A percentile compares a stretch with the other conserved stretches of the same genome.
Conservation (phyloP, 1,284 basidiomycete species). For the Stygiomarasmius scandens region DNA sequence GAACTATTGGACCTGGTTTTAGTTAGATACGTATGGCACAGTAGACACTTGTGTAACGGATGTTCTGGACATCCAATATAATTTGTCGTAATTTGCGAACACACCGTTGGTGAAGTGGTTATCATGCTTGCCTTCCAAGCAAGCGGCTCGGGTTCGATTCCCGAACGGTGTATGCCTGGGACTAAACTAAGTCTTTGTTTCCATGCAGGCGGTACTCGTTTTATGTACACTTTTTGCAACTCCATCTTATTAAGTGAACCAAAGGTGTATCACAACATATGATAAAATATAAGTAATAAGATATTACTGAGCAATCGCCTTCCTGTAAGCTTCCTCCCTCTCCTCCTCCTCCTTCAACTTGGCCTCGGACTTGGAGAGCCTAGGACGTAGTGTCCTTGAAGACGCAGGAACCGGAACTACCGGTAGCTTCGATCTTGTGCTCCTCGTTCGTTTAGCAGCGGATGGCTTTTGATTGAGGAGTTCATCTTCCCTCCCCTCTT, state of each 20-base stretch:
- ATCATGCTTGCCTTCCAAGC: slow-evolving; percentile 82
- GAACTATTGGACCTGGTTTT: too few relatives aligned
- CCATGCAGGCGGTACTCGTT: too few relatives aligned
- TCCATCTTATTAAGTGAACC: too few relatives aligned
- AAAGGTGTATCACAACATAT: too few relatives aligned
- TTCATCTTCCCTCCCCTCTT: background rate
- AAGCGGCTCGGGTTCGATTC: slow-evolving; percentile 3
- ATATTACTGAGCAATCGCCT: slow-evolving; percentile 44
- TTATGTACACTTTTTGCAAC: too few relatives aligned
- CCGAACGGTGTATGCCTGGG: slow-evolving; percentile 6
- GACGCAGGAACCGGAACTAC: slow-evolving; percentile 30
- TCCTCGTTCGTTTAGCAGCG: slow-evolving; percentile 27
- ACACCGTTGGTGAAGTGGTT: slow-evolving; percentile 82
- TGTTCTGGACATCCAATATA: too few relatives aligned
- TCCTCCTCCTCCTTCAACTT: slow-evolving; percentile 49
- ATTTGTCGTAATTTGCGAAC: too few relatives aligned
- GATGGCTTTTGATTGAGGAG: slow-evolving; percentile 5
- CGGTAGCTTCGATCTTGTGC: slow-evolving; percentile 8
- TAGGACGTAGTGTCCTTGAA: slow-evolving; percentile 54
- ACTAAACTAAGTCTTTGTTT: too few relatives aligned
- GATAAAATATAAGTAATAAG: too few relatives aligned
- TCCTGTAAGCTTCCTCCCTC: slow-evolving; percentile 50
- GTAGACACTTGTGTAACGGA: too few relatives aligned
- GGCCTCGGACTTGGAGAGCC: slow-evolving; percentile 50
- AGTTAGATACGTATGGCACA: too few relatives aligned